Conservation (phyloP, 2,329 filamentous ascomycete genomes). For the Sporothrix pseudoabietina region DNA sequence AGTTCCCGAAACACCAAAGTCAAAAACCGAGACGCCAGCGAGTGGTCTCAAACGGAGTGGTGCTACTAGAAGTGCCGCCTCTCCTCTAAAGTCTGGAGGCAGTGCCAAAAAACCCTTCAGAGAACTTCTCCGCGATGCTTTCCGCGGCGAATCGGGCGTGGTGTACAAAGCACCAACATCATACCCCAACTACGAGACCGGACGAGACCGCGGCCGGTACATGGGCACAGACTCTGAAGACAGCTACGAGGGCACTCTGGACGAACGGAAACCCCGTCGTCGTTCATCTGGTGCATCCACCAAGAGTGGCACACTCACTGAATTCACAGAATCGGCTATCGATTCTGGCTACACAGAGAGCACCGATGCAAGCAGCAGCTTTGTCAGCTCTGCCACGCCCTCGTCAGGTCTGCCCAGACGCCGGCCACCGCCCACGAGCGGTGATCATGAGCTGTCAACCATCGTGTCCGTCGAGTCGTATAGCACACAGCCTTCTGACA, state of each 20-base stretch:
- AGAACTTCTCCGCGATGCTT: slow-evolving; percentile 62
- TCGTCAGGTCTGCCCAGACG: slow-evolving; percentile 36
- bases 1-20: slow-evolving; percentile 39
- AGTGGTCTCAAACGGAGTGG: slow-evolving; percentile 56
- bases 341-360: slow-evolving; percentile 35
- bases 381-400: slow-evolving; percentile 29
- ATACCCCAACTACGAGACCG: slow-evolving; percentile 49
- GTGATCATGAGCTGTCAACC: slow-evolving; percentile 59
- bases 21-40: slow-evolving; percentile 27
- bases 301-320: slow-evolving; percentile 35
- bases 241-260: slow-evolving; percentile 37
- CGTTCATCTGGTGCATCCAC: slow-evolving; percentile 41
- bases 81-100: slow-evolving; percentile 50
- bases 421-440: slow-evolving; percentile 56
- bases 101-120: slow-evolving; percentile 54
- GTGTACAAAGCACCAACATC: slow-evolving; percentile 50
- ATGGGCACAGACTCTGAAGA: neutral
- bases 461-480: slow-evolving; percentile 57
- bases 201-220: slow-evolving; percentile 33
- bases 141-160: slow-evolving; percentile 60
- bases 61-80: slow-evolving; percentile 55
- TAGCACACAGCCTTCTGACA: slow-evolving; percentile 52
- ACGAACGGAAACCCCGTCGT: slow-evolving; percentile 37
- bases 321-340: slow-evolving; percentile 40
- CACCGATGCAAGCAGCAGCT: slow-evolving; percentile 33